Evolutionary conservation across 2,329 filamentous ascomycete species (phyloP), one percentile per base, ranked within the genome.

Genomic region (Apiospora rasikravindrae): DNA sequence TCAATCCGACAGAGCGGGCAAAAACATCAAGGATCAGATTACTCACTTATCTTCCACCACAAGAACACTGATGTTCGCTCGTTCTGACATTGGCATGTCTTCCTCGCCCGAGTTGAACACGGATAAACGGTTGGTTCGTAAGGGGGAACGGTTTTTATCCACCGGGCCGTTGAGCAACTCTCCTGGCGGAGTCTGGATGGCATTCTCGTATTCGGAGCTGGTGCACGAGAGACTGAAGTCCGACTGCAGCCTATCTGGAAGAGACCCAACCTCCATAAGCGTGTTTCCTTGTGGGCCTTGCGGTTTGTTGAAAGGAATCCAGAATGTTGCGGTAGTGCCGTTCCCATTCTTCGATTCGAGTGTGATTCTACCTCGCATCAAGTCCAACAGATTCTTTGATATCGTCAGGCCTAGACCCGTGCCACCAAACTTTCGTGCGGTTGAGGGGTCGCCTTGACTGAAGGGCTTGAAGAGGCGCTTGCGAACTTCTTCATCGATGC

Each of bases 1-100:
- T 68, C n/a, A 40, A 77, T 75, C 77, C 74, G 29, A n/a, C 4
- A 45, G 1, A 37, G 22, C 42, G 33, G 13, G 24, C 14, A 22
- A 14, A 49, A 16, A 69, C 10, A 40, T 33, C 40, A 14, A 42
- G 13, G 40, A 49, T n/a, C 26, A 29, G 44, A 11, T 10, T 24
- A 85, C 89, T 85, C 84, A 90, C 89, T 95, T 95, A 79, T 96
- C 94, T 81, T 96, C 94, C 1, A 95, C 93, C 0, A 96, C 89
- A 26, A 96, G 82, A n/a, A 96, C 85, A 67, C 93, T 89, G 7
- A 91, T 86, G 49, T 89, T 88, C 70, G 88, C 84, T 71, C 93
- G 86, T 71, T 93, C 91, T 2, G 85, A 81, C 22, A 84, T 82
- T 4, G 88, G 82, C 1, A 93, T 78, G 24, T 87, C 87, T 66